phyloP scores from a whole-genome alignment of 768 basidiomycete species.

The Pilatotrama ljubarskyi region DNA sequence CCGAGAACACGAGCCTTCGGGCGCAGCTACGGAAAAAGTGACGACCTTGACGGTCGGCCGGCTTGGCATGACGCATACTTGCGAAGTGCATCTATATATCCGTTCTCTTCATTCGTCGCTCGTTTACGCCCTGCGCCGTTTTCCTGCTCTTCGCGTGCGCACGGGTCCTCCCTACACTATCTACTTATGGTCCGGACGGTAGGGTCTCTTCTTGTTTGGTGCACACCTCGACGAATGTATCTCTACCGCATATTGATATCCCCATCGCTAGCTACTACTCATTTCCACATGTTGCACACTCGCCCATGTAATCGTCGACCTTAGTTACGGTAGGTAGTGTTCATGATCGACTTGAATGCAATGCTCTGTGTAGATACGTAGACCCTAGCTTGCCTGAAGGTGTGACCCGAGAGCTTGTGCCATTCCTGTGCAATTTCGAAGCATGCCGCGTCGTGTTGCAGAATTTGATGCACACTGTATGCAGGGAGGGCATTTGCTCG shows the following conservation, averaged over 20 bases:
- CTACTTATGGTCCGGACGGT: conserved; percentile 6
- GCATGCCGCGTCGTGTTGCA: no score
- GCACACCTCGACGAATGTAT: conserved; percentile 24
- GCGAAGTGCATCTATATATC: neutral
- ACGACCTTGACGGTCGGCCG: conserved; percentile 9
- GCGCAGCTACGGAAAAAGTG: conserved; percentile 58
- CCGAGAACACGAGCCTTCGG: conserved; percentile 69
- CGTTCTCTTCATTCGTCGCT: neutral
- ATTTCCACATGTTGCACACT: conserved; percentile 22
- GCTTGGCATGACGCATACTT: neutral
- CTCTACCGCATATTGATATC: conserved; percentile 23
- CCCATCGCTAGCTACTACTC: conserved; percentile 22
- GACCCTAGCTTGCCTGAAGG: no score
- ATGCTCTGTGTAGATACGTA: conserved; percentile 16
- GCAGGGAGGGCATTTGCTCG: no score
- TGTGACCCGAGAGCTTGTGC: no score
- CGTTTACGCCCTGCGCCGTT: neutral
- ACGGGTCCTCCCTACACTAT: neutral
- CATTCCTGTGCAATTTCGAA: no score
- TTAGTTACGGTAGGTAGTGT: conserved; percentile 20
- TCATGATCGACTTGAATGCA: conserved; percentile 15
- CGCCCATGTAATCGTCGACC: conserved; percentile 23
- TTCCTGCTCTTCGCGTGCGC: neutral
- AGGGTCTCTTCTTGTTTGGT: conserved; percentile 15
- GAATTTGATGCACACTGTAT: no score